Evolutionary conservation across 148 eudicot species (phyloP), one percentile per base, ranked within the genome.

Genomic region (Rheum nobile): DNA sequence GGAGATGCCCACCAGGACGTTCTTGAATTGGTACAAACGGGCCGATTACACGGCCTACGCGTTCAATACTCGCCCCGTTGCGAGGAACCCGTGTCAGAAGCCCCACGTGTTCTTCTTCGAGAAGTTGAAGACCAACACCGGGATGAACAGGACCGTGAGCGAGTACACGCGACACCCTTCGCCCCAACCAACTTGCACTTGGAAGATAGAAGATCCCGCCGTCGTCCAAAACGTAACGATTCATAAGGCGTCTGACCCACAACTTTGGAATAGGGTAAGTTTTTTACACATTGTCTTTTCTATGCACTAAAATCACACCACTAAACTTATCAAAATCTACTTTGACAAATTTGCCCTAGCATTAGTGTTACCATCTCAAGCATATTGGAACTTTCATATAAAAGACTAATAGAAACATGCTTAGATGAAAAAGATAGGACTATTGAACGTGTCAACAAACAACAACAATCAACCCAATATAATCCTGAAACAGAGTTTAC

Each of bases 211-310:
- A 13, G 85, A 84, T 78, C 98, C 97, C 29, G 81, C 77, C 21
- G 76, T 32, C 19, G 31, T 93, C 50, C 82, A 88, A 12, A 80
- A 73, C 12, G 84, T 91, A 4, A 71, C 76, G 8, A 95, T 93
- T 47, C 76, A 82, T 77, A 93, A 93, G 81, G 80, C 78, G 78
- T 87, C 88, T 17, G 95, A 93, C 70, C 95, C 97, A 8, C 87
- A 84, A 72, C 77, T 93, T 13, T 93, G 98, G 98, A 81, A 85
- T 26, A 84, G 91, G 89, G 98, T 93, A 89, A 86, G 89, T 76
- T 46, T 55, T 22, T 55, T 32, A 55, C 75, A 21, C 71, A 21
- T 55, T 73, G 12, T 54, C 28, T 22, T 54, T 54, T 54, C 61
- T 54, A n/a, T 6, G 61, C 29, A 21, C 61, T 21, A 6, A 21